Percentiles rank a stretch among this genome's conserved stretches.
These are phyloP conservation scores for Hsuehochloa calcarea DNA, from an alignment of 176 grass and related monocot genomes.

Conservation along the genomic window DNA sequence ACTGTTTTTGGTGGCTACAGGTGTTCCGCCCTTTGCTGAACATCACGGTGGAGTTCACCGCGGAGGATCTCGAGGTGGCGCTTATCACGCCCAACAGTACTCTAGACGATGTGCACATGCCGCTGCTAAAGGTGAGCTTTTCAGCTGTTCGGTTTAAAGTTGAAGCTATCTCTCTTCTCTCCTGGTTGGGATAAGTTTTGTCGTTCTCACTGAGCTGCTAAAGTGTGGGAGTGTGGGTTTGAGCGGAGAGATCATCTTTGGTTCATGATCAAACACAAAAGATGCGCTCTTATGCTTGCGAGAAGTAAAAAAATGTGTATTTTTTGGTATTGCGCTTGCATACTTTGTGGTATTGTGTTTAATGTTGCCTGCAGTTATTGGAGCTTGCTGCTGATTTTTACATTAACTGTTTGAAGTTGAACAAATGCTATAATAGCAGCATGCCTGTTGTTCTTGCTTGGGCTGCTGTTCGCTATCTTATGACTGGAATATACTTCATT, in stretches of 20 bases:
- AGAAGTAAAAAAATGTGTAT: neutral
- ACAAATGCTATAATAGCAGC: neutral
- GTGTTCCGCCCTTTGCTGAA: constrained; percentile 87
- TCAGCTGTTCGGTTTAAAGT: neutral
- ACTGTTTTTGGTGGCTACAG: constrained; percentile 39
- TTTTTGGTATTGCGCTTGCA: constrained; percentile 2
- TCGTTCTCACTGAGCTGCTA: neutral
- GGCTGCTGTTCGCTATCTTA: neutral
- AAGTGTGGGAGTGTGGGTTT: neutral
- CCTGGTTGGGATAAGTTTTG: neutral
- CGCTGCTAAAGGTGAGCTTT: constrained; percentile 74
- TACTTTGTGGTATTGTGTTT: neutral
- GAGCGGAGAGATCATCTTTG: neutral
- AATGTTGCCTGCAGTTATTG: neutral
- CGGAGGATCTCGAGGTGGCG: constrained; percentile 85
- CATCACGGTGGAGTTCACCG: constrained; percentile 72
- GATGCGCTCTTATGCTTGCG: neutral
- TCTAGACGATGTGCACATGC: constrained; percentile 92
- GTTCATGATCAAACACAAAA: neutral
- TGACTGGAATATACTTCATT: neutral
- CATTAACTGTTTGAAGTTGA: neutral
- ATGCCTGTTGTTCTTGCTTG: neutral
- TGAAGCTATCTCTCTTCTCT: neutral
- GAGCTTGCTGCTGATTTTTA: neutral
- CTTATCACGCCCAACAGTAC: constrained; percentile 76